phyloP scores from a whole-genome alignment of 306 rosid genomes.

The Gynostemma pentaphyllum region DNA sequence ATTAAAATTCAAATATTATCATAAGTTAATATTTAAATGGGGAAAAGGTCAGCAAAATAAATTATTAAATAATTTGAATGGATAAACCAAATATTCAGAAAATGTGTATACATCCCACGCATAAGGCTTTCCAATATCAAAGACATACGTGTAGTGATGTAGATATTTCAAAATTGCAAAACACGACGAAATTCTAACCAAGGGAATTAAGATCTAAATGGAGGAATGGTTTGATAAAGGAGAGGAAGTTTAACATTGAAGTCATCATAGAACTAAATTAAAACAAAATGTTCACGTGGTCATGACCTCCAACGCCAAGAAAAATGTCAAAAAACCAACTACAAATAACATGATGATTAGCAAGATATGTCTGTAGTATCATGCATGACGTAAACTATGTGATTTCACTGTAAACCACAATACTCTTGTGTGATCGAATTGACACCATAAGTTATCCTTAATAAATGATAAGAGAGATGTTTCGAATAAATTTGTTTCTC shows the following conservation, averaged over 20 bases:
- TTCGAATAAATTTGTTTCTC: constrained; percentile 3
- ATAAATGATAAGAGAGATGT: background rate
- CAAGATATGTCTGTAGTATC: background rate
- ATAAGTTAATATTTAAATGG: background rate
- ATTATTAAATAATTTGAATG: background rate
- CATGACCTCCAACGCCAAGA: background rate
- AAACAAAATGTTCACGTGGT: background rate
- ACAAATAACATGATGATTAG: background rate
- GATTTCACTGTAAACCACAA: background rate
- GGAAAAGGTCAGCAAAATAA: background rate
- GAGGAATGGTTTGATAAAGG: background rate
- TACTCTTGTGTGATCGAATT: too few relatives aligned
- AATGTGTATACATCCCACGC: background rate
- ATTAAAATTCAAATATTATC: background rate
- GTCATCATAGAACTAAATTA: background rate
- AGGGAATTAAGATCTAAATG: background rate
- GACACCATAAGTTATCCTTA: background rate
- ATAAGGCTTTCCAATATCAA: background rate
- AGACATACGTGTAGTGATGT: background rate
- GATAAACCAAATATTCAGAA: background rate
- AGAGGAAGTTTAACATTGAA: background rate
- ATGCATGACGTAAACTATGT: background rate
- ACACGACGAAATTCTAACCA: background rate
- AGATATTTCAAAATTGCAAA: background rate
- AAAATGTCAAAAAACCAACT: background rate